Conservation (phyloP, 805 yeast species). For the Jamesozyma rosinii region DNA sequence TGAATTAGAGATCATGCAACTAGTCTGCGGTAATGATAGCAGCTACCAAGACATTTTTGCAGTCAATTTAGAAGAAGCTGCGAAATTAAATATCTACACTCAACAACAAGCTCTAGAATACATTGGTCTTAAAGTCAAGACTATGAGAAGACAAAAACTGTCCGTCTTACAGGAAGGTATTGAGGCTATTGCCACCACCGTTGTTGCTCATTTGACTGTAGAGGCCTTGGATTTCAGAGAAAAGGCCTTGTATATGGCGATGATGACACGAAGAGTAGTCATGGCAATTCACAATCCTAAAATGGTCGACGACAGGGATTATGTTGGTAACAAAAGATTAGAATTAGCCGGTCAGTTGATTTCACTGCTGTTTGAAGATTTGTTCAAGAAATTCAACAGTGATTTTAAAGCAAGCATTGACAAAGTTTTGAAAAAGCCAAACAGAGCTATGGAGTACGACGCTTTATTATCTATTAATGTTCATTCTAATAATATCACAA, state of each 20-base stretch:
- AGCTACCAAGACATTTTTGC: conserved; percentile 87
- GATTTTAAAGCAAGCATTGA: conserved; percentile 93
- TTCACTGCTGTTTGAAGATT: conserved; percentile 90
- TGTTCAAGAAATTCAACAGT: conserved; percentile 89
- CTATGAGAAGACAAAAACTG: conserved; percentile 83
- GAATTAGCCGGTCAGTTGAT: conserved; percentile 96
- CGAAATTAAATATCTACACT: conserved; percentile 73
- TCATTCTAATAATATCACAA: conserved; percentile 86
- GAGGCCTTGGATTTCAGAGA: conserved; percentile 79
- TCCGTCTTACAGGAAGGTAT: conserved; percentile 85
- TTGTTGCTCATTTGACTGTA: conserved; percentile 89
- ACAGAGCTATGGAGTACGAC: conserved; percentile 90
- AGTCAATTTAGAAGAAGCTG: conserved; percentile 87
- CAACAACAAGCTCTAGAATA: conserved; percentile 91
- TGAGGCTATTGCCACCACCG: conserved; percentile 91
- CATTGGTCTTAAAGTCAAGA: conserved; percentile 84
- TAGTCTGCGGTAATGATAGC: conserved; percentile 86
- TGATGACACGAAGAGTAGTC: conserved; percentile 92
- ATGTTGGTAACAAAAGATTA: conserved; percentile 93
- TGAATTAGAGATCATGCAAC: conserved; percentile 85
- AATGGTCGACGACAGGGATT: conserved; percentile 97
- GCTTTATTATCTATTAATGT: conserved; percentile 83
- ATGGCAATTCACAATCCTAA: conserved; percentile 92
- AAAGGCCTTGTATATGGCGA: conserved; percentile 87
- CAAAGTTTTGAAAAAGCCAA: conserved; percentile 86